phyloP scores from a whole-genome alignment of 73 alveolate genomes.

The Stentor coeruleus region DNA sequence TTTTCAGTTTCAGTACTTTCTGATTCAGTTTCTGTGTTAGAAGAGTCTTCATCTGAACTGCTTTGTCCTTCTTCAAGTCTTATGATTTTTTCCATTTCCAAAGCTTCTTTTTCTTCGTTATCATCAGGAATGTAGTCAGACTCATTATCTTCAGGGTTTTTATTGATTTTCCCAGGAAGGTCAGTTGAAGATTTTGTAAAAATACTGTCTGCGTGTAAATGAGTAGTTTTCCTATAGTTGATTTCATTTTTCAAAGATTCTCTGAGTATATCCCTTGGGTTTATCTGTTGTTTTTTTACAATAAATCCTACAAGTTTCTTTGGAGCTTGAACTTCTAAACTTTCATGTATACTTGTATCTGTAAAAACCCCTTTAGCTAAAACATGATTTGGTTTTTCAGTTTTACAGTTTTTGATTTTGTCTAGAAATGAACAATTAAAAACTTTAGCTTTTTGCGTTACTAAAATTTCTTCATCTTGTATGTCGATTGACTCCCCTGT shows the following conservation, averaged over 20 bases:
- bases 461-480: neutral
- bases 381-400: neutral
- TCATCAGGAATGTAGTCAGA: neutral
- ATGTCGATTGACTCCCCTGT: neutral
- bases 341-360: neutral
- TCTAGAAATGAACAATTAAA: neutral
- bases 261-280: neutral
- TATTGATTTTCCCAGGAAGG: neutral
- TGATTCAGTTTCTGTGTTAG: neutral
- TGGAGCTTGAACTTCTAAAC: neutral
- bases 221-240: neutral
- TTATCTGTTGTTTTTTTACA: neutral
- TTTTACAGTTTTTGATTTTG: neutral
- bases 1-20: neutral
- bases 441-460: neutral
- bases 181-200: neutral
- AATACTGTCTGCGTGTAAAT: neutral
- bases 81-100: conserved; percentile 17
- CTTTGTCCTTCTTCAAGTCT: conserved; percentile 20
- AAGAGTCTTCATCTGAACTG: neutral
- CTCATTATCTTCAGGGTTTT: neutral
- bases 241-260: neutral
- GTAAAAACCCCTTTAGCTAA: neutral
- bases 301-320: neutral
- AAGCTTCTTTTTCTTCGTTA: neutral